Conservation (phyloP, 2,329 filamentous ascomycete genomes). For the Raffaelea albimanens region DNA sequence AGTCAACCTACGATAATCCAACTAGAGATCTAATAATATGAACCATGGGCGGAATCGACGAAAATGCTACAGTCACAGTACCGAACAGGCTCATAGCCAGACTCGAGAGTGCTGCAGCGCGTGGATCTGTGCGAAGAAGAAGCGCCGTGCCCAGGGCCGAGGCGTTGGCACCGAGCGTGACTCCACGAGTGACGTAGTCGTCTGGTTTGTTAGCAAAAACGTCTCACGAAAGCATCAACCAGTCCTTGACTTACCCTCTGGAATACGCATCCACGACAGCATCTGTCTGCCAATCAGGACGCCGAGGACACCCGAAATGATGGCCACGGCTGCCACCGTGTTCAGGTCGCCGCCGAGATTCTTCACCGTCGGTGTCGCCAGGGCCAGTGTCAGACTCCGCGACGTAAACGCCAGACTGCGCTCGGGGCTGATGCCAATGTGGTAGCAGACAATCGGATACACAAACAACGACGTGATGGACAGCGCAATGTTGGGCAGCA, state of each 20-base stretch:
- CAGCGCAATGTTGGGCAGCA: conserved; percentile 41
- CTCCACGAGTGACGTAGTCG: conserved; percentile 54
- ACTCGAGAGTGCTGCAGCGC: conserved; percentile 49
- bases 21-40: conserved; percentile 37
- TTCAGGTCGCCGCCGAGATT: conserved; percentile 49
- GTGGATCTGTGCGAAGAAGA: conserved; percentile 44
- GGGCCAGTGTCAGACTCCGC: conserved; percentile 47
- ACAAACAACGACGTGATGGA: conserved; percentile 44
- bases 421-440: conserved; percentile 41
- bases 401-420: conserved; percentile 46
- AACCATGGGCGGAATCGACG: conserved; percentile 44
- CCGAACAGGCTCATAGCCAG: conserved; percentile 53
- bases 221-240: background rate
- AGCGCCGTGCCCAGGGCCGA: conserved; percentile 50
- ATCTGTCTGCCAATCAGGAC: conserved; percentile 43
- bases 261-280: conserved; percentile 39
- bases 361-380: conserved; percentile 46
- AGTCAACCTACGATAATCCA: conserved; percentile 21
- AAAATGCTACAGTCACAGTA: conserved; percentile 48
- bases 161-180: conserved; percentile 51
- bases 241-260: conserved; percentile 32
- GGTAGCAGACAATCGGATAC: conserved; percentile 45
- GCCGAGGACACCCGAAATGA: conserved; percentile 50
- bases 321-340: conserved; percentile 45
- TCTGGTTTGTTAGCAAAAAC: conserved; percentile 23